phyloP scores from a whole-genome alignment of 768 basidiomycete species.

The Naganishia antarctica region DNA sequence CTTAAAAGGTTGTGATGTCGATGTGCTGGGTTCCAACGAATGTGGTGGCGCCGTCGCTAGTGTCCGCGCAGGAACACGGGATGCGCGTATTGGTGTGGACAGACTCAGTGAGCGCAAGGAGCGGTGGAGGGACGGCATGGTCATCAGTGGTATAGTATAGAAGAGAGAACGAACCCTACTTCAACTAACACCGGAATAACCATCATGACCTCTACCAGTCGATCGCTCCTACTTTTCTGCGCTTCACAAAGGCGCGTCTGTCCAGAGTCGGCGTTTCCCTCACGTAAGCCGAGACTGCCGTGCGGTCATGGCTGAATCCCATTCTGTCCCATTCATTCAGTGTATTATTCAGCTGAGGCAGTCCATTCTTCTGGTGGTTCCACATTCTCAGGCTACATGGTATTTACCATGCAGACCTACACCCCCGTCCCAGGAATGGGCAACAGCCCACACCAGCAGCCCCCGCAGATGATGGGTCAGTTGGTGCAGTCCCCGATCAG shows the following conservation, averaged over 20 bases:
- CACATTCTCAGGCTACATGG: background rate
- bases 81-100: background rate
- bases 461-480: background rate
- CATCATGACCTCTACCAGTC: background rate
- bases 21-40: background rate
- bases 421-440: constrained; percentile 20
- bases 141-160: too few species aligned
- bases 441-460: background rate
- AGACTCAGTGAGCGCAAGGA: constrained; percentile 21
- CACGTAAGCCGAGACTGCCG: too few species aligned
- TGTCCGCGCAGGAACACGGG: background rate
- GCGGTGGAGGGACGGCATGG: constrained; percentile 15
- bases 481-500: constrained; percentile 1
- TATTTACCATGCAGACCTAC: constrained; percentile 10
- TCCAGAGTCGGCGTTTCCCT: background rate
- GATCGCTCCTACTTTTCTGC: background rate
- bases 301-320: background rate
- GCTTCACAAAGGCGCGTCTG: constrained; percentile 2
- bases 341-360: background rate
- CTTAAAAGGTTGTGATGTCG: background rate
- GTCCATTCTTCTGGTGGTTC: background rate
- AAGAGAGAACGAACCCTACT: too few species aligned
- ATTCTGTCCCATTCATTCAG: background rate
- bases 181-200: background rate
- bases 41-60: background rate